Percentiles rank a stretch among this genome's conserved stretches.
Conservation (phyloP, 257 asterid species). For the Solanum rostratum region DNA sequence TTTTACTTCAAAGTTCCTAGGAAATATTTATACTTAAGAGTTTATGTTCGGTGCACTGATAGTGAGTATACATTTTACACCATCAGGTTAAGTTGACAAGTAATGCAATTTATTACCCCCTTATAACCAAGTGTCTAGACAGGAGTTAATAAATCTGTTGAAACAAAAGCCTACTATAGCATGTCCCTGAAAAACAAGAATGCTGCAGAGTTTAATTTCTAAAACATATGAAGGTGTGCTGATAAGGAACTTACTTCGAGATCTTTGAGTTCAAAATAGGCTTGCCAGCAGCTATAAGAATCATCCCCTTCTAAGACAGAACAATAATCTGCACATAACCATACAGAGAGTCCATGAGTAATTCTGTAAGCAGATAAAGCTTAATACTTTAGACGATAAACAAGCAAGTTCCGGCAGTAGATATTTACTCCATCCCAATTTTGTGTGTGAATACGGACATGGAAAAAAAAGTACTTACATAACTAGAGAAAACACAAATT, state of each 20-base stretch:
- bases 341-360: not conserved
- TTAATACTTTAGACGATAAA: not conserved
- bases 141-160: not conserved
- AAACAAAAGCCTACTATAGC: not conserved
- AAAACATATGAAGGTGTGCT: not conserved
- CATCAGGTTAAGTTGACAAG: not conserved
- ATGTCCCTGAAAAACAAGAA: not conserved
- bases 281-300: conserved; percentile 84
- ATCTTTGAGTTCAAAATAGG: conserved; percentile 87
- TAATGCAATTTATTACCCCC: not conserved
- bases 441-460: not conserved
- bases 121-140: not conserved
- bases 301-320: conserved; percentile 78
- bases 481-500: not conserved
- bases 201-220: not conserved
- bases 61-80: not conserved
- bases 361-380: not conserved
- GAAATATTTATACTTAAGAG: not conserved
- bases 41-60: not conserved
- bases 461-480: too few relatives aligned
- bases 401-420: not conserved
- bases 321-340: conserved; percentile 58
- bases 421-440: not conserved
- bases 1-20: not conserved
- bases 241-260: conserved; percentile 57